Percentiles rank a stretch among this genome's conserved stretches.
Conservation (phyloP, 2,329 filamentous ascomycete species). For the Venturia carpophila region DNA sequence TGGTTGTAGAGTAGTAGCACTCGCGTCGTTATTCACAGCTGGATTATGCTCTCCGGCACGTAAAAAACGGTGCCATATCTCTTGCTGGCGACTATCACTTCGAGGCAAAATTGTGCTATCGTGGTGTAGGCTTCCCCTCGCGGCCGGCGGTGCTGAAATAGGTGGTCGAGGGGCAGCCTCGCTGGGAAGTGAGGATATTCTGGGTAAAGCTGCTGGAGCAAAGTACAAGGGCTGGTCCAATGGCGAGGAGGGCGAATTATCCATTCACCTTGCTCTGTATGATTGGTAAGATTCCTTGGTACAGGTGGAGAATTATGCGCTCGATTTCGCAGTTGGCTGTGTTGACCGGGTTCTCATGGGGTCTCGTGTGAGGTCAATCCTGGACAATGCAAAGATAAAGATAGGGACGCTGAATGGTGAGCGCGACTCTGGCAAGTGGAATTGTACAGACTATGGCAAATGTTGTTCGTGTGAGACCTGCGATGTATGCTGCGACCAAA, state of each 20-base stretch:
- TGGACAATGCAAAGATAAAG: background rate
- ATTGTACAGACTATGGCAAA: background rate
- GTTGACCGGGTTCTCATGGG: background rate
- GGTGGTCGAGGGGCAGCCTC: conserved; percentile 7
- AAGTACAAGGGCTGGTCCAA: background rate
- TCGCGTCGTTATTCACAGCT: background rate
- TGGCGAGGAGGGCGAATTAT: background rate
- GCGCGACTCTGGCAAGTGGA: background rate
- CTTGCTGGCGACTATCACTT: background rate
- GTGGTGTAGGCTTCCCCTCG: background rate
- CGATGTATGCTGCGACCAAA: background rate
- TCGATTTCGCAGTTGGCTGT: background rate
- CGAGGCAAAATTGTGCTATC: background rate
- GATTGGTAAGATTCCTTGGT: background rate
- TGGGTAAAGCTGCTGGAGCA: background rate
- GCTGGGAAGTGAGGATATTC: background rate
- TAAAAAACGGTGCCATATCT: conserved; percentile 14
- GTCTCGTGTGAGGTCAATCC: background rate
- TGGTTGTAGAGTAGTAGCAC: background rate
- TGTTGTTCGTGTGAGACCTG: background rate
- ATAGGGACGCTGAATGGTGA: background rate
- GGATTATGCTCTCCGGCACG: conserved; percentile 2
- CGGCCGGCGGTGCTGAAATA: background rate
- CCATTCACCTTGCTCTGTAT: background rate
- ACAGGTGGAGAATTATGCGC: background rate